Evolutionary conservation across 306 rosid genomes (phyloP).

Genomic region (Prunus armeniaca): DNA sequence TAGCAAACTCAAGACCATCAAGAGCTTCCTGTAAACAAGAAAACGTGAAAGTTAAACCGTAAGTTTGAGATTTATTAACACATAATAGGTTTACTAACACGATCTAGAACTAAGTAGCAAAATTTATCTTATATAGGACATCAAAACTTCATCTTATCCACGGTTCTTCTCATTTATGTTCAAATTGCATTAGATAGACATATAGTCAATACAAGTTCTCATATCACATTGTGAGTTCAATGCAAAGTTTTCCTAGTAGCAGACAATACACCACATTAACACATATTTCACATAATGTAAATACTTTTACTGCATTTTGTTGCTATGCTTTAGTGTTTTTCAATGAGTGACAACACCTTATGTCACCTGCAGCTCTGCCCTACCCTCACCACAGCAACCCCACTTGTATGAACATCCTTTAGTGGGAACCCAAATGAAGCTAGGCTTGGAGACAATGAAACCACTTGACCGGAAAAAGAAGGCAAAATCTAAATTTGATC

Average conservation of each 20-base stretch:
- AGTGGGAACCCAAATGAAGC: not conserved
- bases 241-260: not conserved
- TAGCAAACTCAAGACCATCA: slow-evolving; percentile 87
- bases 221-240: not conserved
- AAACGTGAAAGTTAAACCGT: not conserved
- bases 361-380: not conserved
- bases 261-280: not conserved
- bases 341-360: not conserved
- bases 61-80: not conserved
- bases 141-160: not conserved
- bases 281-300: too few species aligned
- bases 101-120: not conserved
- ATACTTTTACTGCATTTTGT: not conserved
- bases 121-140: not conserved
- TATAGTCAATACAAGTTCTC: not conserved
- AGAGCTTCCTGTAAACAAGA: slow-evolving; percentile 73
- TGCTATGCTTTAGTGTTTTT: not conserved
- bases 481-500: not conserved
- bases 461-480: not conserved
- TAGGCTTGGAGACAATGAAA: not conserved
- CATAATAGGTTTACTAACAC: not conserved
- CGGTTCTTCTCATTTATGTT: not conserved
- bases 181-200: not conserved
- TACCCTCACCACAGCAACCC: not conserved
- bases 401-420: not conserved